Base-by-base conservation (phyloP, 345 rosid species). In the Eucalyptus paniculata region DNA sequence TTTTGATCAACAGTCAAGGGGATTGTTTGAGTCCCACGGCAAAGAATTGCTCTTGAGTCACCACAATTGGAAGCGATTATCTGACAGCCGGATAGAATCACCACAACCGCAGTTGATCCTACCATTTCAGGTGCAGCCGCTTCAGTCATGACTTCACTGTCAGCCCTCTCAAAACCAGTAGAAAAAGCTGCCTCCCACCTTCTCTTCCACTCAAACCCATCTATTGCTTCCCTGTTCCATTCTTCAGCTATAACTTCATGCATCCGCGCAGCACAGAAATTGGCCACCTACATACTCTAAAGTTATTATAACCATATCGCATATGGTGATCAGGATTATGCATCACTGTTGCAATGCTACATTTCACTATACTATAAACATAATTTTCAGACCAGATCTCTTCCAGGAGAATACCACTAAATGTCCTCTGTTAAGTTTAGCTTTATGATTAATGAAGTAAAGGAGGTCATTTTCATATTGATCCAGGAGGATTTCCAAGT, bases 81-180 rank as follows among this genome's bases (percentile, higher is more conserved):
- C 90, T 95, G 96, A 88, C 95, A 95, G 85, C 94, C 91, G 2
- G 96, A 93, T 26, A 95, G 92, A 87, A 95, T 93, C 49, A 89
- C 94, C 17, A 93, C 95, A 21, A 92, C 93, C 34, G 96, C 95
- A 49, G 96, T 95, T 72, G 96, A 94, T 90, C 96, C 96, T 42
- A 95, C 93, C 93, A 92, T 93, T 72, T 93, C 96, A 24, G 95
- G 91, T n/a, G 94, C 92, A 58, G 89, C 90, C 10, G 92, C 94
- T 40, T 89, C 92, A 6, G 91, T 90, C 86, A 72, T 47, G 24
- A 91, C 89, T 87, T 94, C 95, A 45, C 86, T 83, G 89, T 95
- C 96, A 34, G 91, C 60, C 89, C 91, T 93, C 90, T 90, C 89
- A 50, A 95, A 95, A 87, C 95, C 92, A 88, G 86, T 88, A 40